These are phyloP conservation scores for Periconia sp. DNA, from an alignment of 2,329 filamentous ascomycete species.

Conservation along the genomic window DNA sequence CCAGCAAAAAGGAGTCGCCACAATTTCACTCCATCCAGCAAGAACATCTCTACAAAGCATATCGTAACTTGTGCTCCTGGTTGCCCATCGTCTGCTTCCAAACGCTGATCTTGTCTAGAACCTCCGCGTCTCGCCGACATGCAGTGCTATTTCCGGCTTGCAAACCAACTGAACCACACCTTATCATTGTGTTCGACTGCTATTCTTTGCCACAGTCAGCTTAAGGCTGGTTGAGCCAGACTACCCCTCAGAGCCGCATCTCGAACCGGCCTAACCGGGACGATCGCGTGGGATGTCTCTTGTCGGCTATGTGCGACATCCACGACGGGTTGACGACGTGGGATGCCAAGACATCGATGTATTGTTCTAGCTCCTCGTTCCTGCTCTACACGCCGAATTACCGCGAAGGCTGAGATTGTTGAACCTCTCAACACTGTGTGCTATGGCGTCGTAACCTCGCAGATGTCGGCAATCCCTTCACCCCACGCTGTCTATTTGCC, in stretches of 20 bases:
- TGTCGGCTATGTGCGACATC: not conserved
- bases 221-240: not conserved
- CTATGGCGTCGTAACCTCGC: too few relatives aligned
- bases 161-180: not conserved
- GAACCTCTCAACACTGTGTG: too few relatives aligned
- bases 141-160: not conserved
- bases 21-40: not conserved
- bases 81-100: too few relatives aligned
- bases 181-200: not conserved
- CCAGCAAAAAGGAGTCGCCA: not conserved
- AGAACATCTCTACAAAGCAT: not conserved
- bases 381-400: too few relatives aligned
- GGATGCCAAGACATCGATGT: conserved; percentile 7
- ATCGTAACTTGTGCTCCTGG: too few relatives aligned
- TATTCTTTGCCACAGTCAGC: too few relatives aligned
- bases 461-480: too few relatives aligned
- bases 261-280: not conserved
- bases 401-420: too few relatives aligned
- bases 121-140: not conserved
- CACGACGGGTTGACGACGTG: not conserved
- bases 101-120: conserved; percentile 10
- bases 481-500: too few relatives aligned
- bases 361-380: too few relatives aligned
- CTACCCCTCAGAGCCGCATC: not conserved
- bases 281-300: conserved; percentile 2